phyloP scores from a whole-genome alignment of 1,139 yeast genomes.

The Lizanozyma gosingica region DNA sequence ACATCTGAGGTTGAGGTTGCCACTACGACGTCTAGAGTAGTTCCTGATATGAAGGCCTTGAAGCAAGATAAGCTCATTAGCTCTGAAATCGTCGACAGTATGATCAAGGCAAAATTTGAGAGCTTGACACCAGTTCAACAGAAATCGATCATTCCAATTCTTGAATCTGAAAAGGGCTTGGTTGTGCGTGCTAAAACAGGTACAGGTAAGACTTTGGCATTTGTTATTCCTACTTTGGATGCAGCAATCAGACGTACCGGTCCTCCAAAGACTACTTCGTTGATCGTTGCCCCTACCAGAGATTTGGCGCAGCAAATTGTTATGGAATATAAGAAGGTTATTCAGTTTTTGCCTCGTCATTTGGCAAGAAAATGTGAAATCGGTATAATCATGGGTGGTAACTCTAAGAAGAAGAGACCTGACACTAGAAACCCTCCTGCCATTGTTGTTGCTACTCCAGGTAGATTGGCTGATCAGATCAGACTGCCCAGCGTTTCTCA shows the following conservation, averaged over 20 bases:
- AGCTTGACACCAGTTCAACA: slow-evolving; percentile 75
- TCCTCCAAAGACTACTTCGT: slow-evolving; percentile 34
- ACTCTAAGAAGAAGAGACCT: slow-evolving; percentile 11
- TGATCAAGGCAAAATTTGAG: slow-evolving; percentile 15
- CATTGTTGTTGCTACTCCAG: slow-evolving; percentile 85
- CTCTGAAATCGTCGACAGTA: neutral
- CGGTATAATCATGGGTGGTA: slow-evolving; percentile 2
- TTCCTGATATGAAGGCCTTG: neutral
- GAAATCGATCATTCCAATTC: slow-evolving; percentile 58
- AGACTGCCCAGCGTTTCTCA: slow-evolving; percentile 33
- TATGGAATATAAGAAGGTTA: slow-evolving; percentile 48
- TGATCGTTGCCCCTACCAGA: slow-evolving; percentile 85
- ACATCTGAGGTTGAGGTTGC: neutral
- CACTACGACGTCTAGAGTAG: neutral
- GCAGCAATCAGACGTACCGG: slow-evolving; percentile 13
- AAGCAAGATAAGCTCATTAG: neutral
- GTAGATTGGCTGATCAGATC: slow-evolving; percentile 63
- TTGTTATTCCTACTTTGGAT: slow-evolving; percentile 64
- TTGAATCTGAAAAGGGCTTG: slow-evolving; percentile 49
- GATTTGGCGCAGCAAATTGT: slow-evolving; percentile 84
- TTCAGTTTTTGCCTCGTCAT: slow-evolving; percentile 3
- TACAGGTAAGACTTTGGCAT: slow-evolving; percentile 90
- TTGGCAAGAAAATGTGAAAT: neutral
- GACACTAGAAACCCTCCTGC: slow-evolving; percentile 17
- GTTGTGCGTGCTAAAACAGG: slow-evolving; percentile 93